Base-by-base conservation (phyloP, 306 rosid genomes). In the Begonia peltatifolia region DNA sequence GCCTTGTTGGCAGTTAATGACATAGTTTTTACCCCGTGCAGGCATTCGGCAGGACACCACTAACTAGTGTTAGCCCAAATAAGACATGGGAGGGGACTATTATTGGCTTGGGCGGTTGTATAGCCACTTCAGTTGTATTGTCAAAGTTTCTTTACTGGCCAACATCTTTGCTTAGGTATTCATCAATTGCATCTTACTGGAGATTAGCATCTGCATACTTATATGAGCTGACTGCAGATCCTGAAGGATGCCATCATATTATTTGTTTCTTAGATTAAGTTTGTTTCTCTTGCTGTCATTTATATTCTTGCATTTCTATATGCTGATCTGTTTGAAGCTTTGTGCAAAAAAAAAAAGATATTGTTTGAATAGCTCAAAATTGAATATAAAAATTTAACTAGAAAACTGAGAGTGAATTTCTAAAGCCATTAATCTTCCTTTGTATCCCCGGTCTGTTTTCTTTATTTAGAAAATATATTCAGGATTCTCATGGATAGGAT, bases 81-180 rank as follows among this genome's bases (percentile, higher is more conserved):
- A 90, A 90, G 80, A 90, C 95, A 38, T 90, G 99, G 99, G 95
- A 90, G 71, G 99, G 99, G 63, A 86, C 99, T 49, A 73, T 86
- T 58, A 67, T 78, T 47, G 99, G 99, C 64, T 77, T 90, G 74
- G 79, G 82, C 67, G 95, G 99, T 59, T 90, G 94, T 68, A 68
- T 90, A 59, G 78, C 73, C 66, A 90, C 94, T 59, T 78, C 92
- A 42, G 70, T 80, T 42, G 20, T 81, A 46, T 74, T 86, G 49
- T 81, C 93, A 16, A 83, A 73, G 69, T 54, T 71, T 55, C 67
- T 86, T 77, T 56, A 79, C 81, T 90, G 99, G 99, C 99, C 95
- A 25, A 54, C 71, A 63, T 78, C 95, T 15, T 38, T 79, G 71
- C 48, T 72, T 57, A 74, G 95, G 97, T 85, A 85, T 65, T 51